A percentile compares a stretch with the other conserved stretches of the same genome.
phyloP scores from a whole-genome alignment of 78 protist species.

The Dictyostelium citrinum region DNA sequence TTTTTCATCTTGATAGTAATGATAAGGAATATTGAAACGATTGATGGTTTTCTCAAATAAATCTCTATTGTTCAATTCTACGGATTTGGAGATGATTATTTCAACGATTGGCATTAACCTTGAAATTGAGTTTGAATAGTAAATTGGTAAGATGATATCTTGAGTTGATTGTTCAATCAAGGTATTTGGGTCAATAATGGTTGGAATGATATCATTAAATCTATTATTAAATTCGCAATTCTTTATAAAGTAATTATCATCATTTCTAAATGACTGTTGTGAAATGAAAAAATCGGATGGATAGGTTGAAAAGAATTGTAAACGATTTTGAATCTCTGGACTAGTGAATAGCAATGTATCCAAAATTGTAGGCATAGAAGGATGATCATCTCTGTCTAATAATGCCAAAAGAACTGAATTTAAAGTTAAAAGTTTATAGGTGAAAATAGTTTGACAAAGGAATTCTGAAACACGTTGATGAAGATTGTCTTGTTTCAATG shows the following conservation, averaged over 20 bases:
- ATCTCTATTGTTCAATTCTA: neutral
- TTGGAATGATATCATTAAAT: constrained; percentile 5
- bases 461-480: neutral
- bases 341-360: neutral
- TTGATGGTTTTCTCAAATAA: neutral
- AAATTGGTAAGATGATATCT: neutral
- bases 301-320: neutral
- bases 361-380: neutral
- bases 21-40: neutral
- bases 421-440: neutral
- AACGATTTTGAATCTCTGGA: neutral
- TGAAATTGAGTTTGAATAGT: neutral
- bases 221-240: constrained; percentile 2
- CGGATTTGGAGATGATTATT: neutral
- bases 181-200: neutral
- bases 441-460: neutral
- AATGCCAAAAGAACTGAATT: neutral
- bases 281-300: too few species aligned
- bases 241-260: neutral
- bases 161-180: neutral
- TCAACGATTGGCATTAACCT: constrained; percentile 16
- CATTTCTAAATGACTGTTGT: neutral
- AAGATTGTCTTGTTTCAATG: neutral
- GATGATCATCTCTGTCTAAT: constrained; percentile 1
- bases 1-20: constrained; percentile 4